Conservation (phyloP, 768 basidiomycete genomes). For the Boletus huronensis region DNA sequence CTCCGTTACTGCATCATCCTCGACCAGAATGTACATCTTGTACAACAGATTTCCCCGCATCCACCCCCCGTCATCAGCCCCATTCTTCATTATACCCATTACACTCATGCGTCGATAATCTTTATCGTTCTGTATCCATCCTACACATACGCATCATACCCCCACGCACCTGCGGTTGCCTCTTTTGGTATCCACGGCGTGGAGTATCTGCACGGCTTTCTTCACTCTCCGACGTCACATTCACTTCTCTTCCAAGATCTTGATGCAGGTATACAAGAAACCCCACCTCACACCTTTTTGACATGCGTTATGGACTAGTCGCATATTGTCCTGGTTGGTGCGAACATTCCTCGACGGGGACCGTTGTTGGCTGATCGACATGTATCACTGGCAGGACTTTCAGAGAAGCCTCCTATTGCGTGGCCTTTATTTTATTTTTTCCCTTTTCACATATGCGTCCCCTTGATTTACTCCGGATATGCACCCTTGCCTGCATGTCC, state of each 20-base stretch:
- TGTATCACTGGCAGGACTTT: constrained; percentile 20
- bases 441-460: constrained; percentile 7
- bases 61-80: constrained; percentile 8
- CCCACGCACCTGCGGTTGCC: constrained; percentile 17
- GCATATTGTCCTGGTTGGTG: constrained; percentile 25
- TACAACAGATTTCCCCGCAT: constrained; percentile 17
- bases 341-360: constrained; percentile 8
- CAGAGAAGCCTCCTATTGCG: constrained; percentile 20
- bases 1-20: constrained; percentile 2
- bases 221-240: constrained; percentile 9
- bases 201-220: constrained; percentile 15
- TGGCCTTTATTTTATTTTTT: constrained; percentile 21
- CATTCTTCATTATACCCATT: constrained; percentile 23
- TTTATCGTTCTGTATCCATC: constrained; percentile 36
- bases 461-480: background rate
- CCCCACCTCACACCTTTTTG: constrained; percentile 19
- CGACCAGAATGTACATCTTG: constrained; percentile 21
- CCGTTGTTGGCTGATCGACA: constrained; percentile 15
- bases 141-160: constrained; percentile 28
- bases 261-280: constrained; percentile 25
- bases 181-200: constrained; percentile 15
- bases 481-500: constrained; percentile 3
- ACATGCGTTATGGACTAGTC: constrained; percentile 29
- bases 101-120: constrained; percentile 29
- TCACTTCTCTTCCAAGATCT: constrained; percentile 9